These are phyloP conservation scores for Eucalyptus guilfoylei DNA, from an alignment of 345 rosid species.

Conservation along the genomic window DNA sequence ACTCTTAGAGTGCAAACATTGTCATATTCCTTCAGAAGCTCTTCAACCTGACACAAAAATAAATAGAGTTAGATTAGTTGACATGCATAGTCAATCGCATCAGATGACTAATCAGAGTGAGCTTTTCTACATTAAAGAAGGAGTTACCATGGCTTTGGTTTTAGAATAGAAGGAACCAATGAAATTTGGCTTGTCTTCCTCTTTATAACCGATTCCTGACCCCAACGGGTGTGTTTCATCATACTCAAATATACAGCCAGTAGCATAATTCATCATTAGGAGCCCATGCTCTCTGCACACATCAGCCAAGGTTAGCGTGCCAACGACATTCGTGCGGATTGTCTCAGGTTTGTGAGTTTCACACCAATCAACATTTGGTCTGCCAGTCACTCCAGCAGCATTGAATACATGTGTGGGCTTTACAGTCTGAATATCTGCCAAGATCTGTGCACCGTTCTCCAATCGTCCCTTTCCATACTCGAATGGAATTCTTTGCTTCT, in stretches of 20 bases:
- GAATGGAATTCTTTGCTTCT: constrained; percentile 25
- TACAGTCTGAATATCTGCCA: constrained; percentile 24
- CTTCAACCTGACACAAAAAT: constrained; percentile 23
- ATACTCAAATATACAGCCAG: constrained; percentile 39
- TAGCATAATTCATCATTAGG: constrained; percentile 26
- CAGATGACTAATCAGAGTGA: neutral
- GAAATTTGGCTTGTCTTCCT: constrained; percentile 34
- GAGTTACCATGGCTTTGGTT: constrained; percentile 34
- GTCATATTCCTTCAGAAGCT: constrained; percentile 28
- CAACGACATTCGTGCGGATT: constrained; percentile 30
- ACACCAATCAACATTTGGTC: constrained; percentile 43
- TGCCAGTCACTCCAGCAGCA: constrained; percentile 39
- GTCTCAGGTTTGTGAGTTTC: constrained; percentile 34
- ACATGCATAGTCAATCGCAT: neutral
- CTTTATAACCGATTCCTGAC: constrained; percentile 28
- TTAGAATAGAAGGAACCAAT: constrained; percentile 34
- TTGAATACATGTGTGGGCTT: constrained; percentile 38
- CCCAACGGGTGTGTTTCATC: constrained; percentile 22
- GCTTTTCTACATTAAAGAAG: neutral
- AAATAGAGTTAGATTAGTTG: neutral
- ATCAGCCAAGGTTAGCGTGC: constrained; percentile 29
- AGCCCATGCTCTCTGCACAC: constrained; percentile 31
- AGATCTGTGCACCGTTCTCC: constrained; percentile 21
- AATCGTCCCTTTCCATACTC: constrained; percentile 34
- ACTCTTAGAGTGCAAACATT: constrained; percentile 31